Conservation (phyloP, 2,329 filamentous ascomycete genomes). For the Aspergillus fumigatiaffinis region DNA sequence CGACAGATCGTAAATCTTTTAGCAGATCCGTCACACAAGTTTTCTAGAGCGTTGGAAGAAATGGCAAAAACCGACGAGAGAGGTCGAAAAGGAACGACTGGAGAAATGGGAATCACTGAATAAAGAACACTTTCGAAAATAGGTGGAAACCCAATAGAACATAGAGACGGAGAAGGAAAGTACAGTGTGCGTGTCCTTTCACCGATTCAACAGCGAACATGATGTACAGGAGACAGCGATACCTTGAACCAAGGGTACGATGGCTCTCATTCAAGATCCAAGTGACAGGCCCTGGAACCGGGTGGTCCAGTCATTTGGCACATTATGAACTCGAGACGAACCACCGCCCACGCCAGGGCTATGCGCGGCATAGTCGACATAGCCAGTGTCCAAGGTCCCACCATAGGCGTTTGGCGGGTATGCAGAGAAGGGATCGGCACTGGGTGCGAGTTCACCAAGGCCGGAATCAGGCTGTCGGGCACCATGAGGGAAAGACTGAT, state of each 20-base stretch:
- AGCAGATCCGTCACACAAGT: constrained; percentile 22
- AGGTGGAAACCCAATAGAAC: background rate
- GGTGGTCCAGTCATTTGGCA: constrained; percentile 55
- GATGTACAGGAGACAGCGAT: background rate
- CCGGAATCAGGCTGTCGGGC: constrained; percentile 30
- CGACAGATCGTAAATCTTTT: constrained; percentile 24
- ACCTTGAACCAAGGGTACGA: background rate
- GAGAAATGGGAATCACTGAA: constrained; percentile 1
- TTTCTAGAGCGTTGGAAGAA: constrained; percentile 23
- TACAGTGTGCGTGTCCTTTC: constrained; percentile 8
- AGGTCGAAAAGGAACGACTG: background rate
- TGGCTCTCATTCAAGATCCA: constrained; percentile 46
- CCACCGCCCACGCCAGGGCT: constrained; percentile 33
- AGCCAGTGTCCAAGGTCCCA: constrained; percentile 33
- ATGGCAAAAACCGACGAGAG: constrained; percentile 3
- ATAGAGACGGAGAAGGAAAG: constrained; percentile 1
- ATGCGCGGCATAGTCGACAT: constrained; percentile 26
- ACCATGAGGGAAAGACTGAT: constrained; percentile 32
- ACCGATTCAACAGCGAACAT: background rate
- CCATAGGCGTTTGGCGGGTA: constrained; percentile 32
- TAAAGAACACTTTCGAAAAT: background rate
- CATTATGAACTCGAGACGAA: constrained; percentile 29
- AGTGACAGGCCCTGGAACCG: constrained; percentile 70
- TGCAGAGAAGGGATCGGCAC: constrained; percentile 34
- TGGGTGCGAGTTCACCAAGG: constrained; percentile 24